Conservation (phyloP, 2,329 filamentous ascomycete genomes). For the Claviceps sorghi region DNA sequence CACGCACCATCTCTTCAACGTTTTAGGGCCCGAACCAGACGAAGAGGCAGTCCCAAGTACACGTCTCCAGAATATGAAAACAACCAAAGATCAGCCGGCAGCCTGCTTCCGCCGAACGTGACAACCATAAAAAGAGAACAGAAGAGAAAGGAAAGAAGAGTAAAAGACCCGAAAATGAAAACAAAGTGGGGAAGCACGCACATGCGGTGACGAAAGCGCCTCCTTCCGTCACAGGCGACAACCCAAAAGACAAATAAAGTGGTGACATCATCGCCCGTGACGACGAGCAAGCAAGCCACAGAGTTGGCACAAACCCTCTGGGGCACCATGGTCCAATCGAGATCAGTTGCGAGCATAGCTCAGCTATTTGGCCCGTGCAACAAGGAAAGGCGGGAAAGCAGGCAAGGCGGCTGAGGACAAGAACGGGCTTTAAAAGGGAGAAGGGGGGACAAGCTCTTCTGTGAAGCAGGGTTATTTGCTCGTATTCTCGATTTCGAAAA, state of each 20-base stretch:
- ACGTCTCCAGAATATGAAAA: background rate
- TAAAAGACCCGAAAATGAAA: no score
- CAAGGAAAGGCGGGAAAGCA: background rate
- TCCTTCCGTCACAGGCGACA: background rate
- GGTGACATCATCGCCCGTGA: constrained; percentile 20
- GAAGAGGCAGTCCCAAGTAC: no score
- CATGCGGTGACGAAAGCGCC: background rate
- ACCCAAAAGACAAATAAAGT: constrained; percentile 5
- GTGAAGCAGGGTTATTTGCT: background rate
- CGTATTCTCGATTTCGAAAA: background rate
- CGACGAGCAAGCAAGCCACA: constrained; percentile 6
- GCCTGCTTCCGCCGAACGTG: background rate
- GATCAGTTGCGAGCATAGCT: constrained; percentile 6
- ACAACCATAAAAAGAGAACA: background rate
- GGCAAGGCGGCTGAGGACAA: background rate
- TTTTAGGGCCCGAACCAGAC: no score
- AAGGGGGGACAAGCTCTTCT: constrained; percentile 1
- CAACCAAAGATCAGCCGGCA: background rate
- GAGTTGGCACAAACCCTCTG: background rate
- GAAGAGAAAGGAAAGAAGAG: background rate
- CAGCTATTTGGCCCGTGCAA: background rate
- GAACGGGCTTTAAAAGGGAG: constrained; percentile 4
- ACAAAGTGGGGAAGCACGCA: constrained; percentile 1
- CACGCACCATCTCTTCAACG: no score
- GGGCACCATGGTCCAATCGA: constrained; percentile 9